Base-by-base conservation (phyloP, 2,329 filamentous ascomycete species). In the Aspergillus proliferans region DNA sequence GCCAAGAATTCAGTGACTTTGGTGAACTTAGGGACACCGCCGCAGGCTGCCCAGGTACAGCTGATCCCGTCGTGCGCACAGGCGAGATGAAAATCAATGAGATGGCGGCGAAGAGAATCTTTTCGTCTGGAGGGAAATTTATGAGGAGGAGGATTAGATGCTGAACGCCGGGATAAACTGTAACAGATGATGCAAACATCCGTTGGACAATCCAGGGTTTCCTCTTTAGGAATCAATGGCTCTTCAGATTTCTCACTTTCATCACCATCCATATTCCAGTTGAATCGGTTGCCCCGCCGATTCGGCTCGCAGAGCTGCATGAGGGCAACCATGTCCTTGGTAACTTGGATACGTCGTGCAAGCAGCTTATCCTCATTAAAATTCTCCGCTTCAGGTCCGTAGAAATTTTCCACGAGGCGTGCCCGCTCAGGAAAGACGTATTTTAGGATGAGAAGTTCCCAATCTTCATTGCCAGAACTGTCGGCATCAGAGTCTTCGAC, bases 381-480 rank as follows among this genome's bases (percentile, higher is more conserved):
- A 24, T 51, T 52, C 52, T 63, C 60, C 28, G 47, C 55, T 5
- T 63, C 45, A 22, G 56, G 49, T 2, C 57, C 47, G 30, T 65
- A 62, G 49, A 61, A 65, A 43, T 60, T 60, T 26, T 65, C 54
- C 33, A 60, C 45, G 8, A 63, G 57, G 34, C 52, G 52, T 9
- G 50, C 58, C 42, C 54, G 50, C 49, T 63, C 43, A 44, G 51
- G 26, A 53, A 64, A 64, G 6, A 61, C 12, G 10, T 64, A 60
- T 2, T 55, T 34, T 1, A 48, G 58, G 30, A 38, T 60, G 45
- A 54, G 57, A 6, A 60, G 28, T 26, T 90, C 83, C 86, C 87
- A 94, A 69, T 88, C 92, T 14, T 76, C 73, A 58, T 91, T 83
- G 54, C 86, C 81, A 55, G 93, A 89, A 21, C 72, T 76, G 47